A percentile compares a stretch with the other conserved stretches of the same genome.
phyloP scores from a whole-genome alignment of 2,329 filamentous ascomycete genomes.

The Juglanconis oblonga region DNA sequence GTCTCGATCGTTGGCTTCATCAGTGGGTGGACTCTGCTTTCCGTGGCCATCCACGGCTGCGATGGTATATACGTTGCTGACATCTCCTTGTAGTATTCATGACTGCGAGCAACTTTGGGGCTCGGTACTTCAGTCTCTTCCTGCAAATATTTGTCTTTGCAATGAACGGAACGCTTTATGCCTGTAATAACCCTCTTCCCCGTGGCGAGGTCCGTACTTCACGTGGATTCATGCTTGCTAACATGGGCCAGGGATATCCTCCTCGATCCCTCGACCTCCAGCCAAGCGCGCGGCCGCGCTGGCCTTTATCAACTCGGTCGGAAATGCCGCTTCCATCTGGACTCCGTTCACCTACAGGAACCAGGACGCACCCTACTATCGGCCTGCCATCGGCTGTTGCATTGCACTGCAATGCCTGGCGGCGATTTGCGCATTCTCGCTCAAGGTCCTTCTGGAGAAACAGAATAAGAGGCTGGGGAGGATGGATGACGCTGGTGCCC shows the following conservation, averaged over 20 bases:
- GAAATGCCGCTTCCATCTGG: conserved; percentile 52
- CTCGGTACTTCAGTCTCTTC: conserved; percentile 54
- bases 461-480: conserved; percentile 46
- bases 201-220: background rate
- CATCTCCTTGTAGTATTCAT: conserved; percentile 48
- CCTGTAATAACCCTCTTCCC: background rate
- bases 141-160: conserved; percentile 55
- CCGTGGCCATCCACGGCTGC: background rate
- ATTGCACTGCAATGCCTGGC: conserved; percentile 33
- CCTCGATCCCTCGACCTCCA: conserved; percentile 47
- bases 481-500: conserved; percentile 44
- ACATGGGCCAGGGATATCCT: conserved; percentile 43
- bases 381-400: conserved; percentile 37
- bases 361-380: conserved; percentile 36
- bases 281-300: conserved; percentile 53
- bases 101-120: conserved; percentile 46
- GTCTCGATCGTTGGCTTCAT: conserved; percentile 25
- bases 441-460: conserved; percentile 32
- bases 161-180: conserved; percentile 46
- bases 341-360: conserved; percentile 45
- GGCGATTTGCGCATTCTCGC: conserved; percentile 34
- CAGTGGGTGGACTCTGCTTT: background rate
- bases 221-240: background rate
- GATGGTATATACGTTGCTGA: background rate
- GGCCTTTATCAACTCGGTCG: conserved; percentile 53